Evolutionary conservation across 2,329 filamentous ascomycete species (phyloP), one percentile per base, ranked within the genome.

Genomic region (Calonectria naviculata): DNA sequence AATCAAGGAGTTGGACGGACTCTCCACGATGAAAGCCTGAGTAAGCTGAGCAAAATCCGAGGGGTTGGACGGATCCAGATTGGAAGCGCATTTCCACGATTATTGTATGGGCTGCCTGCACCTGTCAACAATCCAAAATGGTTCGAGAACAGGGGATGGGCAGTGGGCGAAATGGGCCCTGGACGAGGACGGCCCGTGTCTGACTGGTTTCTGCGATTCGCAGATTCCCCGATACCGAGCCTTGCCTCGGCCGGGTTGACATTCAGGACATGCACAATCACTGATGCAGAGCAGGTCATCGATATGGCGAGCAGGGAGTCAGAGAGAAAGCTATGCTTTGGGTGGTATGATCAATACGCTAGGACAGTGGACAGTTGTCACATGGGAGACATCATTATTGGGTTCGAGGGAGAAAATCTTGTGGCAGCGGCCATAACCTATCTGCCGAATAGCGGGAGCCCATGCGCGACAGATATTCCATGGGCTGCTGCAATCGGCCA

Each of bases 301-400:
- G 83, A 85, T 2, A 84, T 91, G 73, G 88, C 89, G 12, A 85
- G 86, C 65, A 83, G 81, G 61, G 86, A 88, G 65, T 87, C 86
- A 0, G 79, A 80, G 12, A 83, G 82, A 58, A 86, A 87, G 70
- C 82, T 85, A 38, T 84, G 85, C 52, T 86, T 89, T 74, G 89
- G 89, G 49, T 90, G 89, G 88, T 90, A 87, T 74, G 89, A 91
- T 75, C 88, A 90, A 75, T 92, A 91, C 73, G 85, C 84, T 67
- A 85, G 84, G 72, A 82, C 90, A 12, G 85, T 84, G 52, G 84
- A 87, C 72, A 85, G 86, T 9, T 83, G 83, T 61, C 82, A 87
- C 72, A 82, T 89, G 44, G 82, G 83, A 56, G 88, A 91, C 73
- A 85, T 92, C 63, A 78, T 91, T n/a, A 73, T 91, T 26, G 89